Evolutionary conservation across 805 yeast genomes (phyloP), one percentile per base, ranked within the genome.

Genomic region (Candida incommunis): DNA sequence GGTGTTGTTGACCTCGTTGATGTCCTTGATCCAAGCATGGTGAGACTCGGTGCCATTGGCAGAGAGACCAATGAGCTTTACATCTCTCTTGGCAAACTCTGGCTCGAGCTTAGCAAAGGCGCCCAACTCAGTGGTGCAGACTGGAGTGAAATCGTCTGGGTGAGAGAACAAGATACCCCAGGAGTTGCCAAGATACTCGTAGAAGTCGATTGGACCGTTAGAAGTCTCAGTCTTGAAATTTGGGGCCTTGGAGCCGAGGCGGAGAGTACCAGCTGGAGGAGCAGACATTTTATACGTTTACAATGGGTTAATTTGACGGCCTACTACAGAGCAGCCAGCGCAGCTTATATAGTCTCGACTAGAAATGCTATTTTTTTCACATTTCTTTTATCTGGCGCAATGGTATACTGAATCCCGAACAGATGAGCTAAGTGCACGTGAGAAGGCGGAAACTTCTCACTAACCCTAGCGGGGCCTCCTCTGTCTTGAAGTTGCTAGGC

Each of bases 111-210:
- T 75, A 54, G 96, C 92, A 60, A 87, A 88, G 11, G 95, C 96
- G 55, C 96, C 95, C 61, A 87, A 74, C 72, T 87, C 96, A 47
- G 96, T 87, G 59, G 96, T 88, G 69, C 96, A 87, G 48, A 87
- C 96, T 42, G 96, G 96, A 20, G 96, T 87, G 75, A 84, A 88
- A 64, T 88, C 96, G 52, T 86, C 96, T 52, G 96, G 96, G 66
- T 87, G 96, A 13, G 95, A 85, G 70, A 87, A 87, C 54, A 87
- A 71, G 43, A 87, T 80, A 46, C 80, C 80, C 96, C 96, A 87
- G 25, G 78, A 72, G 67, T 82, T 76, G 41, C 90, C 94, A 54
- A 86, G 70, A 72, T 70, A 87, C 53, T 87, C 80, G 70, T 87
- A 90, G 79, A 87, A 86, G 56, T 81, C 75, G 61, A 87, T 76